Conservation (phyloP, 805 yeast species). For the Kuraishia capsulata region DNA sequence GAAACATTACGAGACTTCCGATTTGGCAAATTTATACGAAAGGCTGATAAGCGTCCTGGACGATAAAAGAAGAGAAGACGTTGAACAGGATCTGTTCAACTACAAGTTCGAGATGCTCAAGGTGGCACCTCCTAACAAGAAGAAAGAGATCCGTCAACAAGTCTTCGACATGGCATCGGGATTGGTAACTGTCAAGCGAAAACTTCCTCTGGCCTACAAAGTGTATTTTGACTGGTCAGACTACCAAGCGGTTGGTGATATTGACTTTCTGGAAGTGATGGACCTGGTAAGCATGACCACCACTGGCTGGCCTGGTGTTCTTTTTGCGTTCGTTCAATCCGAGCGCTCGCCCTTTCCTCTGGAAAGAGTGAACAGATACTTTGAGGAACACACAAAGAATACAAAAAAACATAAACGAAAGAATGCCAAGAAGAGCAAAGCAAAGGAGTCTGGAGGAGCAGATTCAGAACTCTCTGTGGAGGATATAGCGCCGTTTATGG, state of each 20-base stretch:
- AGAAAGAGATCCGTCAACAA: conserved; percentile 27
- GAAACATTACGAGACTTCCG: conserved; percentile 39
- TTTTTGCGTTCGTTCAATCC: conserved; percentile 58
- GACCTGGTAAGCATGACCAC: conserved; percentile 41
- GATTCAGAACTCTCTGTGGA: conserved; percentile 19
- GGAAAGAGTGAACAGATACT: conserved; percentile 13
- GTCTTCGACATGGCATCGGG: conserved; percentile 56
- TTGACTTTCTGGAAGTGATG: conserved; percentile 29
- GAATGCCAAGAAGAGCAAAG: conserved; percentile 6
- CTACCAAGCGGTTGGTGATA: conserved; percentile 33
- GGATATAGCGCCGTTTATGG: conserved; percentile 28
- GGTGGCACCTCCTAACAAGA: conserved; percentile 37
- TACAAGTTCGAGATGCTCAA: conserved; percentile 46
- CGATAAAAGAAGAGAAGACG: conserved; percentile 47
- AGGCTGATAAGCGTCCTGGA: conserved; percentile 45
- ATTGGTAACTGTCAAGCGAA: conserved; percentile 59
- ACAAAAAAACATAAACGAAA: conserved; percentile 10
- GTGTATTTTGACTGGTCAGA: conserved; percentile 69
- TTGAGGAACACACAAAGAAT: conserved; percentile 12
- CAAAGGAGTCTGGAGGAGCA: neutral
- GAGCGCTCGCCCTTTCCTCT: conserved; percentile 57
- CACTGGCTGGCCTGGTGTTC: conserved; percentile 56
- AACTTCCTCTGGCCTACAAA: conserved; percentile 61
- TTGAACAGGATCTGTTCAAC: conserved; percentile 53
- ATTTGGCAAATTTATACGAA: conserved; percentile 44